Conservation (phyloP, 1,284 basidiomycete species). For the Naganishia sp. region DNA sequence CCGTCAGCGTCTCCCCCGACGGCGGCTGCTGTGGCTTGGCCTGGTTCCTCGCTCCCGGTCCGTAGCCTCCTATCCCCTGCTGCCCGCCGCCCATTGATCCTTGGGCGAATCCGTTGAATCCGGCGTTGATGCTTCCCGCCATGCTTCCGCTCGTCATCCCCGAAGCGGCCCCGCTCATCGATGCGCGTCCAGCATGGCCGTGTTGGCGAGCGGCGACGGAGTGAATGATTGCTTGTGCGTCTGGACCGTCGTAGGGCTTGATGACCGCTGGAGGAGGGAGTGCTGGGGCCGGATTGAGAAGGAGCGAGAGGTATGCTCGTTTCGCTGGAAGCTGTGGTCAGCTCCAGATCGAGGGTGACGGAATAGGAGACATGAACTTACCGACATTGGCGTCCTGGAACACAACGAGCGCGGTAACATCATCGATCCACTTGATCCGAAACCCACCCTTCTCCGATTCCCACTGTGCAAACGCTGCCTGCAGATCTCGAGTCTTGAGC, state of each 20-base stretch:
- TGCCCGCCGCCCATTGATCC: background rate
- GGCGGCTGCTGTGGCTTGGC: background rate
- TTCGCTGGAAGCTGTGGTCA: conserved; percentile 62
- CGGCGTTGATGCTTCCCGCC: background rate
- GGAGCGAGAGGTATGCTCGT: conserved; percentile 85
- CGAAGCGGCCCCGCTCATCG: conserved; percentile 9
- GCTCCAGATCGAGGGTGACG: background rate
- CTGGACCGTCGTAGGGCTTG: conserved; percentile 89
- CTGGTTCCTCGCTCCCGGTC: background rate
- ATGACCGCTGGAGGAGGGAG: conserved; percentile 68
- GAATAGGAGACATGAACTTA: conserved; percentile 41
- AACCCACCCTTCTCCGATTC: conserved; percentile 87
- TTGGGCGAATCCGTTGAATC: background rate
- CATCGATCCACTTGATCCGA: conserved; percentile 99
- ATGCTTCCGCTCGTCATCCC: conserved; percentile 11
- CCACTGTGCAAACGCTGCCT: conserved; percentile 85
- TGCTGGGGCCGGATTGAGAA: conserved; percentile 76
- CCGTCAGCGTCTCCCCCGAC: background rate
- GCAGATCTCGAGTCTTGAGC: conserved; percentile 96
- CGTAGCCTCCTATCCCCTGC: conserved; percentile 5
- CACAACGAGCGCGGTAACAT: conserved; percentile 91
- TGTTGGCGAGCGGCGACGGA: conserved; percentile 67
- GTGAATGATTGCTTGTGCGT: conserved; percentile 85
- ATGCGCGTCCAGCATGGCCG: conserved; percentile 22
- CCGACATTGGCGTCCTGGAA: conserved; percentile 66